These are phyloP conservation scores for Colletotrichum sidae DNA, from an alignment of 2,329 filamentous ascomycete genomes.

Conservation along the genomic window DNA sequence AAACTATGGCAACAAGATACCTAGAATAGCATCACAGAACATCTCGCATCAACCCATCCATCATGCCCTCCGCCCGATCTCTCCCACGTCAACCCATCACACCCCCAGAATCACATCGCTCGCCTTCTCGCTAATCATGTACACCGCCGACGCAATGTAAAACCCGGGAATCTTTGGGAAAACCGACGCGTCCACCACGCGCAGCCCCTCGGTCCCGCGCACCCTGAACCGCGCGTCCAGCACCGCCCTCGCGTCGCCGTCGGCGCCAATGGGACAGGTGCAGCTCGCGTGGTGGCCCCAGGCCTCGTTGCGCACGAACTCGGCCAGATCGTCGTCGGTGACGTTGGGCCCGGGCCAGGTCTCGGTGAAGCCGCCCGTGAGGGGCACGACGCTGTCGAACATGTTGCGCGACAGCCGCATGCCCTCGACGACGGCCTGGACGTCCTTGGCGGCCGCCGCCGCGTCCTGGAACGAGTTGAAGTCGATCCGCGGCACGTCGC, in stretches of 20 bases:
- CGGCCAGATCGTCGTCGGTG: slow-evolving; percentile 55
- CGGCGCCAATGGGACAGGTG: slow-evolving; percentile 65
- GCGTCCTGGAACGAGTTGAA: slow-evolving; percentile 64
- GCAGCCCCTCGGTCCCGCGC: slow-evolving; percentile 61
- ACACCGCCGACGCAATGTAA: slow-evolving; percentile 61
- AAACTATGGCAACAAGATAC: neutral
- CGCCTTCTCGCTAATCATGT: slow-evolving; percentile 70
- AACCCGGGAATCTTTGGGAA: slow-evolving; percentile 64
- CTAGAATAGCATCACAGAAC: neutral
- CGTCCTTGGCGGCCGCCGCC: slow-evolving; percentile 48
- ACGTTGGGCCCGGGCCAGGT: slow-evolving; percentile 52
- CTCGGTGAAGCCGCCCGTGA: slow-evolving; percentile 44
- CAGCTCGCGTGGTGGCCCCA: slow-evolving; percentile 70
- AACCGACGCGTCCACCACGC: slow-evolving; percentile 70
- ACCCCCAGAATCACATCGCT: slow-evolving; percentile 34
- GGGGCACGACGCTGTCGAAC: slow-evolving; percentile 40
- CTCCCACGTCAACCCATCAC: neutral
- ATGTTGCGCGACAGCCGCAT: slow-evolving; percentile 56
- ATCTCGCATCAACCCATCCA: neutral
- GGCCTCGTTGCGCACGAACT: slow-evolving; percentile 60
- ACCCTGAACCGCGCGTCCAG: slow-evolving; percentile 68
- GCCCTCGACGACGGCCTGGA: slow-evolving; percentile 61
- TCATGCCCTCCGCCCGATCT: neutral
- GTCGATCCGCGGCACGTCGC: slow-evolving; percentile 68
- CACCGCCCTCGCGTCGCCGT: slow-evolving; percentile 63